These are phyloP conservation scores for Microdochium paspali DNA, from an alignment of 2,329 filamentous ascomycete species.

Conservation along the genomic window DNA sequence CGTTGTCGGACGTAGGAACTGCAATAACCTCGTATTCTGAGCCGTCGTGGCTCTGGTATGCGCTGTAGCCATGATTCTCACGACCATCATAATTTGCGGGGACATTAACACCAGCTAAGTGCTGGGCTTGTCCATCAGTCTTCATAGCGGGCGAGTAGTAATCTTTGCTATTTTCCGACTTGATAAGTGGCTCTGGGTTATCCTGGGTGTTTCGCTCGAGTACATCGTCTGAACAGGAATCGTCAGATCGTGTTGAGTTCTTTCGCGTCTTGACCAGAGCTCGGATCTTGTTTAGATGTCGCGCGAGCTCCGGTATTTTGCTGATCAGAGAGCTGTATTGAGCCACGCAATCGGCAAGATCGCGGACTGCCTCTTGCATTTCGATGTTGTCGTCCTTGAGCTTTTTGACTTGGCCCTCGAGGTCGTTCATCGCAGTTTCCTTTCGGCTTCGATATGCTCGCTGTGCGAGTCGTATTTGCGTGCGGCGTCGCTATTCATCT, in stretches of 20 bases:
- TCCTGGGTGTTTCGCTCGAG: constrained; percentile 4
- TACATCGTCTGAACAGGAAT: constrained; percentile 4
- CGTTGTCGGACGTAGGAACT: constrained; percentile 40
- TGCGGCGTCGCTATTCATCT: constrained; percentile 59
- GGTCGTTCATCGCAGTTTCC: constrained; percentile 65
- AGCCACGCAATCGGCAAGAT: constrained; percentile 53
- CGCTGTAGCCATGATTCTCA: constrained; percentile 2
- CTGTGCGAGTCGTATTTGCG: constrained; percentile 81
- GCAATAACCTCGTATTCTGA: constrained; percentile 38
- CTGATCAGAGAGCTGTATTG: constrained; percentile 44
- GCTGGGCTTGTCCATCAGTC: neutral
- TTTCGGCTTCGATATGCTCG: constrained; percentile 78
- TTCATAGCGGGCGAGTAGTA: neutral
- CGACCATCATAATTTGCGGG: neutral
- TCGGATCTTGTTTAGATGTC: constrained; percentile 51
- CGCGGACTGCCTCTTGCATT: constrained; percentile 64
- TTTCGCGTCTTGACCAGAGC: constrained; percentile 38
- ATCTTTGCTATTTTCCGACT: neutral
- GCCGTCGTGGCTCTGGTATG: constrained; percentile 2
- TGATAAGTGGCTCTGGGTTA: neutral
- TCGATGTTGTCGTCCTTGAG: constrained; percentile 62
- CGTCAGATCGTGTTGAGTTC: constrained; percentile 20
- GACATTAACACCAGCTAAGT: neutral
- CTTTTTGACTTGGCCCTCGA: constrained; percentile 60
- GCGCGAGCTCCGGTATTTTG: constrained; percentile 44